Evolutionary conservation across 1,284 basidiomycete genomes (phyloP).

Genomic region (Apiotrichum akiyoshidainum): DNA sequence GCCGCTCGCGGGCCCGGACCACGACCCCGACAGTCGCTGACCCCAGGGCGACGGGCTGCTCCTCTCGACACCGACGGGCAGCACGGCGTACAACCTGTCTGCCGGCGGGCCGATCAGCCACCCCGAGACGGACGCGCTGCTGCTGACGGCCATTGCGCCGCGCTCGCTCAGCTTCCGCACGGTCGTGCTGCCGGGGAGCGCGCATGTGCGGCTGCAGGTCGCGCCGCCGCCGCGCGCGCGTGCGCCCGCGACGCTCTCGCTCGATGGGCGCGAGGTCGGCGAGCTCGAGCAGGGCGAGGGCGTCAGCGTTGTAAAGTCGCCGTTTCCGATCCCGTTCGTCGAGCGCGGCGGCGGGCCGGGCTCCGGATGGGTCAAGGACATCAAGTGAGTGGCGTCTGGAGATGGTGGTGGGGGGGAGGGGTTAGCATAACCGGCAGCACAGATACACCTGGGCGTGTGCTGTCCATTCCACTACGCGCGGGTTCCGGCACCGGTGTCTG

Average conservation of each 20-base stretch:
- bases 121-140: conserved; percentile 80
- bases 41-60: conserved; percentile 88
- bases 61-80: conserved; percentile 91
- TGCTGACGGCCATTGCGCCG: conserved; percentile 91
- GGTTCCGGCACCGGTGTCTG: too few relatives aligned
- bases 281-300: conserved; percentile 76
- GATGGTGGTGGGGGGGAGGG: background rate
- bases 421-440: too few relatives aligned
- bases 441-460: too few relatives aligned
- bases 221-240: conserved; percentile 76
- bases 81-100: conserved; percentile 92
- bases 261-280: conserved; percentile 84
- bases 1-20: too few relatives aligned
- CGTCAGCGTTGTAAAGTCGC: conserved; percentile 76
- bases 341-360: conserved; percentile 74
- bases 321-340: conserved; percentile 87
- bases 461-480: too few relatives aligned
- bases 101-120: conserved; percentile 95
- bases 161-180: conserved; percentile 88
- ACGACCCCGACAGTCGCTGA: too few relatives aligned
- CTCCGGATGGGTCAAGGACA: conserved; percentile 93
- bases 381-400: conserved; percentile 59
- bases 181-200: conserved; percentile 79
- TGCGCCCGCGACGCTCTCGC: conserved; percentile 80
- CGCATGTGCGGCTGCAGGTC: conserved; percentile 75